A percentile compares a stretch with the other conserved stretches of the same genome.
Evolutionary conservation across 192 early-diverging fungal genomes (phyloP).

Genomic region (Gaertneriomyces sp.): DNA sequence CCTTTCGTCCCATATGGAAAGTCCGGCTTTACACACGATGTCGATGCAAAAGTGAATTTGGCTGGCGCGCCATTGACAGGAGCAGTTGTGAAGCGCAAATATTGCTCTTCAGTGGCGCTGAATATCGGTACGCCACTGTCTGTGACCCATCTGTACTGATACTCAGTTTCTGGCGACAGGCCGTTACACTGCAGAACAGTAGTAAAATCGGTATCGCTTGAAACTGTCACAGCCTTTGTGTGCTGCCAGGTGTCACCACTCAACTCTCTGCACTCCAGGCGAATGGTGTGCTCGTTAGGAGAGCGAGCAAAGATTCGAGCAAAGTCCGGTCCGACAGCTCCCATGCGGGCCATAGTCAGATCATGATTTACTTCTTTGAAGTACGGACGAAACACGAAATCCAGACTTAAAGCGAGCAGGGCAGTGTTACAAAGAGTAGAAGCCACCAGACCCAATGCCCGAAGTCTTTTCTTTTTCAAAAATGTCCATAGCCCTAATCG

Average conservation of each 20-base stretch:
- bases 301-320: conserved; percentile 23
- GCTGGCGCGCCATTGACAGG: conserved; percentile 4
- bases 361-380: conserved; percentile 18
- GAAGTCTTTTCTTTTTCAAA: conserved; percentile 11
- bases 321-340: conserved; percentile 11
- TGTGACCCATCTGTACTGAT: conserved; percentile 20
- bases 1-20: conserved; percentile 34
- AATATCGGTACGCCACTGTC: conserved; percentile 3
- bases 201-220: conserved; percentile 16
- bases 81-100: conserved; percentile 14
- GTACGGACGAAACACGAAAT: conserved; percentile 22
- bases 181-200: conserved; percentile 1
- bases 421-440: conserved; percentile 11
- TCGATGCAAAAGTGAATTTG: conserved; percentile 26
- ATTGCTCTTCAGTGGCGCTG: neutral
- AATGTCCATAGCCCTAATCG: conserved; percentile 9
- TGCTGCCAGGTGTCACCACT: conserved; percentile 4
- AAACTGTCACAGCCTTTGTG: conserved; percentile 3
- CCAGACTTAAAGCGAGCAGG: conserved; percentile 25
- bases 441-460: neutral
- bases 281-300: neutral
- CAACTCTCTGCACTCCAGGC: conserved; percentile 6
- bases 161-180: conserved; percentile 10
- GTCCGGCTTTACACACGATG: conserved; percentile 29
- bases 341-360: conserved; percentile 20